These are phyloP conservation scores for Aquanectria penicillioides DNA, from an alignment of 2,329 filamentous ascomycete species.

Conservation along the genomic window DNA sequence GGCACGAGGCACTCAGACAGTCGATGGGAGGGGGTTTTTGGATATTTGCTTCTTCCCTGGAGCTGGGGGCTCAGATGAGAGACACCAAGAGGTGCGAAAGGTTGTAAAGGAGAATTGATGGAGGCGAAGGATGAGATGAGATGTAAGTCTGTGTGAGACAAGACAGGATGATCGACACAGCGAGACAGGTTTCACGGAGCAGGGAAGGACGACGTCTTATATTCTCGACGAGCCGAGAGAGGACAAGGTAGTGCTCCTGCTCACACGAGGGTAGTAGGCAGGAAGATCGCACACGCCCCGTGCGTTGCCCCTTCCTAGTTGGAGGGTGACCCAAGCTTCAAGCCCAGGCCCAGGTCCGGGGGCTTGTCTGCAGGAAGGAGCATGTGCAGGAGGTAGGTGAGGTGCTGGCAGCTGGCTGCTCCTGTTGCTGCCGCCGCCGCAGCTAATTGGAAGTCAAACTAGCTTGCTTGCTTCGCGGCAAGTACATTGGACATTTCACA, in stretches of 20 bases:
- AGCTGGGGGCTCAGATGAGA: neutral
- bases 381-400: no score
- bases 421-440: no score
- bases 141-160: constrained; percentile 7
- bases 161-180: constrained; percentile 19
- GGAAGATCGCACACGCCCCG: neutral
- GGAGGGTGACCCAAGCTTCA: no score
- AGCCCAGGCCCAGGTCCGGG: no score
- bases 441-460: no score
- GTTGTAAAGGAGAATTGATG: neutral
- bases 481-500: no score
- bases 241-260: constrained; percentile 1
- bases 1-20: neutral
- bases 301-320: no score
- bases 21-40: neutral
- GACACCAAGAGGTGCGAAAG: constrained; percentile 8
- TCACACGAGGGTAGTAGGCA: neutral
- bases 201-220: constrained; percentile 20
- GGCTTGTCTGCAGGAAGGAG: no score
- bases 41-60: neutral
- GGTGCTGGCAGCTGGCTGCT: no score
- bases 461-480: no score
- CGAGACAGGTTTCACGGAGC: constrained; percentile 16
- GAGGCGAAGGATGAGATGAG: constrained; percentile 1
- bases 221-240: constrained; percentile 11